Conservation (phyloP, 2,329 filamentous ascomycete species). For the Fusarium keratoplasticum region DNA sequence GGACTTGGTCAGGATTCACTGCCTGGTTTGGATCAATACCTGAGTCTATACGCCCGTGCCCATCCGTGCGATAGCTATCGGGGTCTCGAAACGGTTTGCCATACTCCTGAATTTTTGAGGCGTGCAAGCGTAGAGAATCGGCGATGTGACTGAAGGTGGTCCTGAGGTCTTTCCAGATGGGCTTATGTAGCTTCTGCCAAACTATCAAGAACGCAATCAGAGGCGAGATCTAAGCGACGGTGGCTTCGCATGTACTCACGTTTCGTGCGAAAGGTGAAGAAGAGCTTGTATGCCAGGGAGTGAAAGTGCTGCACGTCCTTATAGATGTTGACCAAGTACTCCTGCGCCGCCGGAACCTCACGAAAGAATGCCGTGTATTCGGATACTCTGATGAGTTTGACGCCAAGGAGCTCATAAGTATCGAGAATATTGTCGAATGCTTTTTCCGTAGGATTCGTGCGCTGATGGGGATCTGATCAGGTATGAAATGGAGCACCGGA, state of each 20-base stretch:
- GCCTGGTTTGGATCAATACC: not conserved
- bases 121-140: not conserved
- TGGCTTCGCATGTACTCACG: not conserved
- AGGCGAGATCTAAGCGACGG: not conserved
- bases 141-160: not conserved
- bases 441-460: not conserved
- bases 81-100: not conserved
- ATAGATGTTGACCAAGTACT: not conserved
- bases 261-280: not conserved
- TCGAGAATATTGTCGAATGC: not conserved
- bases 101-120: not conserved
- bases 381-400: not conserved
- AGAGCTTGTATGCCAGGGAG: not conserved
- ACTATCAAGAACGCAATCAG: not conserved
- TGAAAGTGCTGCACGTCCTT: not conserved
- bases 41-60: not conserved
- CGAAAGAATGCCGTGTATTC: not conserved
- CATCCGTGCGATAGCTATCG: not conserved
- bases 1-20: not conserved
- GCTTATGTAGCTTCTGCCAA: not conserved
- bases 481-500: fast-evolving
- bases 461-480: not conserved
- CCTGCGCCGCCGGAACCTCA: not conserved
- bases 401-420: not conserved
- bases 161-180: not conserved